A percentile compares a stretch with the other conserved stretches of the same genome.
phyloP scores from a whole-genome alignment of 2,329 filamentous ascomycete species.

The Cordyceps farinosa region DNA sequence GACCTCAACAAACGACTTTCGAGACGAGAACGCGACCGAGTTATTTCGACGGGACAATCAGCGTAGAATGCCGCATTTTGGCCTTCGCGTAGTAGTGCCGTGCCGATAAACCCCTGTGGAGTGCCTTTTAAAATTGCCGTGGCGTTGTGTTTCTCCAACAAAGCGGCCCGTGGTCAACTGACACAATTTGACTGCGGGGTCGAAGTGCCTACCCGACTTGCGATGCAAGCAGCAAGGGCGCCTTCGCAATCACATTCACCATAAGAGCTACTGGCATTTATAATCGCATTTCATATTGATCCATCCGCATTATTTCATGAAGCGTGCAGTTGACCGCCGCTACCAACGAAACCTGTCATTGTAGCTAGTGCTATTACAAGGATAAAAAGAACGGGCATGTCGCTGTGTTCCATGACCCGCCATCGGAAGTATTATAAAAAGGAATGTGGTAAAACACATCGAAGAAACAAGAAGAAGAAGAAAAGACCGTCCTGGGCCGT shows the following conservation, averaged over 20 bases:
- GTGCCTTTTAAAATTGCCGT: background rate
- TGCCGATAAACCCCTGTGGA: background rate
- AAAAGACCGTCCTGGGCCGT: constrained; percentile 1
- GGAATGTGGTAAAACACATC: background rate
- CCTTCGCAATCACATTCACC: background rate
- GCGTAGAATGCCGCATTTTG: no score
- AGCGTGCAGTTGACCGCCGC: background rate
- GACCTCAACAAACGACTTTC: no score
- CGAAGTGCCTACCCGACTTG: no score
- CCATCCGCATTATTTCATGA: background rate
- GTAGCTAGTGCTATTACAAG: background rate
- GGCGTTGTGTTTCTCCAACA: no score
- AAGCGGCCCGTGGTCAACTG: no score
- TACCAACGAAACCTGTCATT: background rate
- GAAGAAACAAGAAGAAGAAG: constrained; percentile 3
- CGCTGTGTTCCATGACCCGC: constrained; percentile 2
- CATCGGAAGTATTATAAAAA: constrained; percentile 7
- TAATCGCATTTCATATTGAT: background rate
- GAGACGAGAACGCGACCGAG: no score
- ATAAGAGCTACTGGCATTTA: no score
- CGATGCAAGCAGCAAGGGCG: no score
- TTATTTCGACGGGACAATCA: no score
- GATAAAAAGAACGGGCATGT: constrained; percentile 7
- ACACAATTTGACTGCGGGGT: no score
- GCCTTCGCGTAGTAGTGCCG: background rate